Conservation (phyloP, 2,329 filamentous ascomycete genomes). For the Epichloe coenophiala region DNA sequence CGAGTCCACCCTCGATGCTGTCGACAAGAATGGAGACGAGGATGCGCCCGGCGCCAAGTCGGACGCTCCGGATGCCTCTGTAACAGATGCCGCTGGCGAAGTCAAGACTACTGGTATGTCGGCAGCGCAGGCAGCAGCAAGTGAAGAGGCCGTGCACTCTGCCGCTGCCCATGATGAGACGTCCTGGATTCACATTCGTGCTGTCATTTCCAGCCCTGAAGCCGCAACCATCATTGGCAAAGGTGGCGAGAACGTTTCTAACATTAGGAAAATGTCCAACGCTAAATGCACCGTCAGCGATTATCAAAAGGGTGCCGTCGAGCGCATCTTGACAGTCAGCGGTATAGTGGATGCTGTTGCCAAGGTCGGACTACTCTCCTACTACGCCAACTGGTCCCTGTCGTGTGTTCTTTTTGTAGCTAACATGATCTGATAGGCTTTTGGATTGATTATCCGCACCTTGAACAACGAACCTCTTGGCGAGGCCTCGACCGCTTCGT, state of each 20-base stretch:
- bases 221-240: slow-evolving; percentile 97
- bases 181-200: slow-evolving; percentile 91
- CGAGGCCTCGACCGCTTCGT: slow-evolving; percentile 77
- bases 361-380: slow-evolving; percentile 48
- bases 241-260: slow-evolving; percentile 94
- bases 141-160: slow-evolving; percentile 25
- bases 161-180: slow-evolving; percentile 69
- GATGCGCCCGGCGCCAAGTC: slow-evolving; percentile 36
- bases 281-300: slow-evolving; percentile 99
- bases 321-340: slow-evolving; percentile 94
- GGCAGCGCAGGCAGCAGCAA: slow-evolving; percentile 14
- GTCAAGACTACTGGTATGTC: slow-evolving; percentile 11
- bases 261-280: slow-evolving; percentile 87
- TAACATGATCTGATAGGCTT: slow-evolving; percentile 48
- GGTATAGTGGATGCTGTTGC: slow-evolving; percentile 92
- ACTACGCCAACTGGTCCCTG: neutral
- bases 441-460: slow-evolving; percentile 94
- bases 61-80: slow-evolving; percentile 13
- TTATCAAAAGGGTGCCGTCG: slow-evolving; percentile 91
- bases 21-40: slow-evolving; percentile 36
- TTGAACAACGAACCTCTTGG: slow-evolving; percentile 93
- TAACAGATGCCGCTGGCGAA: slow-evolving; percentile 19
- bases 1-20: slow-evolving; percentile 23
- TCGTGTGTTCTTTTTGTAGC: slow-evolving; percentile 4
- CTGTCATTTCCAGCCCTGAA: slow-evolving; percentile 93